These are phyloP conservation scores for Emmonsiellopsis sp. DNA, from an alignment of 2,329 filamentous ascomycete genomes.

Conservation along the genomic window DNA sequence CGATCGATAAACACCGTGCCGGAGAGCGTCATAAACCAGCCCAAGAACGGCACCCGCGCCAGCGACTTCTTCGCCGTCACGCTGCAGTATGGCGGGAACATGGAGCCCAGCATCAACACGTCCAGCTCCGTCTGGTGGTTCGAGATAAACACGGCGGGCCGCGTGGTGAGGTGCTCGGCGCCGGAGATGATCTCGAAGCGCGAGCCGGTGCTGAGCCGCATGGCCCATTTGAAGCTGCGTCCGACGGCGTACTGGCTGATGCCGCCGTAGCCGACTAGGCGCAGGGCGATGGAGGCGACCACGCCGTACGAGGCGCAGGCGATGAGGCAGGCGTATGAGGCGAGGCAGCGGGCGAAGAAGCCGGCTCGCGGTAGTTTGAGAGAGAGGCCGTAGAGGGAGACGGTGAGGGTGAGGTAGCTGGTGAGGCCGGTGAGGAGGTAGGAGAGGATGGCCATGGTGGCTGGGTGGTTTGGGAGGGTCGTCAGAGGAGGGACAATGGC, in stretches of 20 bases:
- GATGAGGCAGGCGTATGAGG: constrained; percentile 36
- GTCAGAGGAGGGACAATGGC: too few relatives aligned
- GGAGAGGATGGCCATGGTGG: constrained; percentile 52
- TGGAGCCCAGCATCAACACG: constrained; percentile 76
- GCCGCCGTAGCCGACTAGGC: constrained; percentile 60
- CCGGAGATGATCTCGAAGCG: constrained; percentile 64
- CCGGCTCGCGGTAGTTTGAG: constrained; percentile 33
- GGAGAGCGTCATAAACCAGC: constrained; percentile 86
- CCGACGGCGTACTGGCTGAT: constrained; percentile 79
- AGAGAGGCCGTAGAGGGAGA: constrained; percentile 37
- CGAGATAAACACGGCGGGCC: constrained; percentile 82
- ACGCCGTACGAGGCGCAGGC: constrained; percentile 62
- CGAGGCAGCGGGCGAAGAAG: constrained; percentile 37
- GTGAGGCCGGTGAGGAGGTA: constrained; percentile 50
- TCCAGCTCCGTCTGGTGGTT: constrained; percentile 98
- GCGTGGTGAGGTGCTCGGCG: constrained; percentile 51
- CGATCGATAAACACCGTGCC: constrained; percentile 95
- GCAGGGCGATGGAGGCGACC: constrained; percentile 60
- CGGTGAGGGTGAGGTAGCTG: constrained; percentile 53
- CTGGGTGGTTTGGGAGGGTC: background rate
- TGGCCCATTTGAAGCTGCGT: constrained; percentile 68
- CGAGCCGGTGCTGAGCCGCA: constrained; percentile 67
- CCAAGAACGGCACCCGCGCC: constrained; percentile 70
- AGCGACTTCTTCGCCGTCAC: constrained; percentile 87
- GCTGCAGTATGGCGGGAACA: constrained; percentile 86